These are phyloP conservation scores for Microthlaspi erraticum DNA, from an alignment of 345 rosid genomes.

Conservation along the genomic window DNA sequence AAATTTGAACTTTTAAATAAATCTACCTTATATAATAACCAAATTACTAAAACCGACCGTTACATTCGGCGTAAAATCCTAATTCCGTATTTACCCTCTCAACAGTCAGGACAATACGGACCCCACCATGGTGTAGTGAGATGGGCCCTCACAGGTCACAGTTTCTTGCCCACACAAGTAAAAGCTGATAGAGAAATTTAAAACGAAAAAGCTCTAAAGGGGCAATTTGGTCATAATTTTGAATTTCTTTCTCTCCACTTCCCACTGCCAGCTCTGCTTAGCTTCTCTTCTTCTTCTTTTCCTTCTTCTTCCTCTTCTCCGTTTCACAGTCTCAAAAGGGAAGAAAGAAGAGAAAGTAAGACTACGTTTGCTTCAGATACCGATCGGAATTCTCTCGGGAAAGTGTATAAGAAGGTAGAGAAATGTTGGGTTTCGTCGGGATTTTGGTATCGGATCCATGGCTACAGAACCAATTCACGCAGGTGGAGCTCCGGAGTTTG, in stretches of 20 bases:
- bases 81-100: slow-evolving; percentile 20
- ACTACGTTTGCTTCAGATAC: background rate
- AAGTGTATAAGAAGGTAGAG: background rate
- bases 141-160: slow-evolving; percentile 47
- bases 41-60: slow-evolving; percentile 36
- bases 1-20: background rate
- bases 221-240: slow-evolving; percentile 53
- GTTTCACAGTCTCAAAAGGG: background rate
- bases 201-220: slow-evolving; percentile 40
- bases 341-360: background rate
- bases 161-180: slow-evolving; percentile 30
- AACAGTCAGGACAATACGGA: slow-evolving; percentile 24
- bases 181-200: slow-evolving; percentile 38
- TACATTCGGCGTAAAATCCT: slow-evolving; percentile 21
- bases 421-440: slow-evolving; percentile 91
- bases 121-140: slow-evolving; percentile 22
- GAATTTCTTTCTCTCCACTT: slow-evolving; percentile 46
- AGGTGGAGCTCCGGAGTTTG: slow-evolving; percentile 97
- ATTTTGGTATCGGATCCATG: slow-evolving; percentile 93
- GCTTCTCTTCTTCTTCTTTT: slow-evolving; percentile 40
- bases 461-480: slow-evolving; percentile 99
- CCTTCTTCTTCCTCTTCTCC: slow-evolving; percentile 28
- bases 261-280: slow-evolving; percentile 60
- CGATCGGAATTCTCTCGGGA: background rate
- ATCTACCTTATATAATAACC: slow-evolving; percentile 3